Conservation (phyloP, 1,139 yeast genomes). For the Debaryomycetaceae sp. region DNA sequence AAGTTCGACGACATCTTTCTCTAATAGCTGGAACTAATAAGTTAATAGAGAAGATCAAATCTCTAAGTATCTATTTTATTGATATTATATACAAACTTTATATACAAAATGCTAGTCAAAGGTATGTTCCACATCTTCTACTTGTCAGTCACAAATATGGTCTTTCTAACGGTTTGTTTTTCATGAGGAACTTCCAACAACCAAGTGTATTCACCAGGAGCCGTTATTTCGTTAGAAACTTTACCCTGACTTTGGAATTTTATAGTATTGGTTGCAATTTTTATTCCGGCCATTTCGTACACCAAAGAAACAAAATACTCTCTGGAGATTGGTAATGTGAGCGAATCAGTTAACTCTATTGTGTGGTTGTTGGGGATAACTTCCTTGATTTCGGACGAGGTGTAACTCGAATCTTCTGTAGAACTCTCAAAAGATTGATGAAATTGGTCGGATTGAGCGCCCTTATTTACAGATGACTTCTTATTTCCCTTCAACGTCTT, state of each 20-base stretch:
- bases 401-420: conserved; percentile 15
- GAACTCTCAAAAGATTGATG: conserved; percentile 7
- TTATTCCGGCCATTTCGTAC: conserved; percentile 29
- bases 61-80: background rate
- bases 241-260: conserved; percentile 13
- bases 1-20: conserved; percentile 22
- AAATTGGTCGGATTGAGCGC: conserved; percentile 5
- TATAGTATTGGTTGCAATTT: conserved; percentile 24
- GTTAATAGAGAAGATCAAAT: background rate
- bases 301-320: conserved; percentile 21
- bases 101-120: background rate
- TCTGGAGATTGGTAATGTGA: conserved; percentile 27
- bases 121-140: background rate
- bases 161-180: conserved; percentile 15
- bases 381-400: conserved; percentile 30
- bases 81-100: background rate
- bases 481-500: conserved; percentile 19
- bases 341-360: conserved; percentile 13
- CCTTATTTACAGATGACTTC: conserved; percentile 4
- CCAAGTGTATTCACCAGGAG: conserved; percentile 32
- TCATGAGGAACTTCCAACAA: conserved; percentile 23
- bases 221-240: conserved; percentile 18
- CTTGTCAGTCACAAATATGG: conserved; percentile 5
- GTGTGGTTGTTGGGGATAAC: conserved; percentile 27
- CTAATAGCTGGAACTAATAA: background rate